Evolutionary conservation across 768 basidiomycete genomes (phyloP).

Genomic region (Dentipellis sp.): DNA sequence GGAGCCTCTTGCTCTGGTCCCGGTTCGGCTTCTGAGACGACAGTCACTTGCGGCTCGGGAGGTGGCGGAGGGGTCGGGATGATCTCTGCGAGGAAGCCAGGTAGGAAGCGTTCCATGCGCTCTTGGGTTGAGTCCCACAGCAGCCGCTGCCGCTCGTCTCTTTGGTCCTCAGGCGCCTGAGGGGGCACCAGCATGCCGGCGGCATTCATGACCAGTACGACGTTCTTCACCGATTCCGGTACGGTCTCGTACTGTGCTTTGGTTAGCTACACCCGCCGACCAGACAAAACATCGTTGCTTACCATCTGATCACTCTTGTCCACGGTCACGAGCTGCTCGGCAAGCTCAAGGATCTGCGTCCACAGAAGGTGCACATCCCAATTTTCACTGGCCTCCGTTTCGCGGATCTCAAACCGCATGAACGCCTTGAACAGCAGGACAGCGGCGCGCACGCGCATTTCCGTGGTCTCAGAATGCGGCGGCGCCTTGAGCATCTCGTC

Average conservation of each 20-base stretch:
- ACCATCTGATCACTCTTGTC: conserved; percentile 85
- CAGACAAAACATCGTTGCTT: conserved; percentile 17
- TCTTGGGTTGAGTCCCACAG: conserved; percentile 84
- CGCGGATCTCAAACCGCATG: conserved; percentile 83
- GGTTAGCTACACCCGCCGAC: neutral
- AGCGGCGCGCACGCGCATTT: conserved; percentile 80
- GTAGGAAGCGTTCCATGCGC: conserved; percentile 84
- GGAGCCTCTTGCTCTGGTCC: neutral
- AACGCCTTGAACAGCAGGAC: conserved; percentile 93
- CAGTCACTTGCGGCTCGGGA: conserved; percentile 1
- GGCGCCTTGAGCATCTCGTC: conserved; percentile 87
- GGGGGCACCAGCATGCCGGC: conserved; percentile 71
- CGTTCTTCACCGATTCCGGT: conserved; percentile 95
- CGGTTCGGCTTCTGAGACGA: neutral
- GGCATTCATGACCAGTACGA: conserved; percentile 92
- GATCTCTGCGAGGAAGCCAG: conserved; percentile 75
- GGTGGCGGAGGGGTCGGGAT: conserved; percentile 34
- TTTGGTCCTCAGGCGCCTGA: conserved; percentile 30
- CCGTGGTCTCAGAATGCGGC: conserved; percentile 76
- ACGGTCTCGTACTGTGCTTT: conserved; percentile 79
- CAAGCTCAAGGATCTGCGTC: conserved; percentile 81
- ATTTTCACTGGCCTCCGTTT: conserved; percentile 26
- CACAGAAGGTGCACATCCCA: conserved; percentile 66
- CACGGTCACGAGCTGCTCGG: conserved; percentile 83
- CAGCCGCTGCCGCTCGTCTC: conserved; percentile 52